Evolutionary conservation across 2,329 filamentous ascomycete species (phyloP), one percentile per base, ranked within the genome.

Genomic region (Orbilia blumenaviensis): DNA sequence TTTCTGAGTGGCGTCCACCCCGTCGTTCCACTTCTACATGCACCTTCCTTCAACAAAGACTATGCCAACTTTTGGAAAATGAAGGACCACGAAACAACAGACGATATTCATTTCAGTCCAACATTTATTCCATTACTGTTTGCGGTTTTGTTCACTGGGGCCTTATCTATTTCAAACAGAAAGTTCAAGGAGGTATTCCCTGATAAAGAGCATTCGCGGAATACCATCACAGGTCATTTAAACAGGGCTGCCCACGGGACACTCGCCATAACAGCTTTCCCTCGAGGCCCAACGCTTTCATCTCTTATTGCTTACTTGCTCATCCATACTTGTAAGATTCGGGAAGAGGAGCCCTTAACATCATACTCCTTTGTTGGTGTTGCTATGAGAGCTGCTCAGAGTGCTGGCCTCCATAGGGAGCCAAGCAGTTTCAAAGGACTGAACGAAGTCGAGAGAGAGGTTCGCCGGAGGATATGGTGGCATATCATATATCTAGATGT

Each of bases 401-500:
- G 78, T 27, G 80, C 81, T 44, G 80, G 80, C 2, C 78, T 81
- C 1, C 80, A 81, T 58, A 79, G 80, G 3, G 80, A 81, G 21
- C 89, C 88, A 36, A 78, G 75, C 16, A 73, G 77, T 12, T 80
- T 80, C 58, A 66, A 34, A 27, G 72, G 73, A 0, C 52, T 81
- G 4, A 72, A 77, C 18, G 78, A 80, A n/a, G 60, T 81, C 29
- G 80, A 81, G 42, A 79, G 79, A 29, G 80, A 81, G 67, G 78
- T 81, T 25, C 80, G 80, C 14, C 79, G 80, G 6, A 77, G 80
- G 4, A 76, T 81, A 27, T 81, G 80, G 80, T 81, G 80, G 80
- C 80, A 81, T 38, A 80, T 81, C n/a, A 60, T 80, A 52, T 79
- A 80, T 52, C 74, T 80, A 9, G 79, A 80, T 41, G 69, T 80